Percentiles rank a stretch among this genome's conserved stretches.
Conservation (phyloP, 495 filamentous ascomycete genomes). For the Penicillium bovifimosum region DNA sequence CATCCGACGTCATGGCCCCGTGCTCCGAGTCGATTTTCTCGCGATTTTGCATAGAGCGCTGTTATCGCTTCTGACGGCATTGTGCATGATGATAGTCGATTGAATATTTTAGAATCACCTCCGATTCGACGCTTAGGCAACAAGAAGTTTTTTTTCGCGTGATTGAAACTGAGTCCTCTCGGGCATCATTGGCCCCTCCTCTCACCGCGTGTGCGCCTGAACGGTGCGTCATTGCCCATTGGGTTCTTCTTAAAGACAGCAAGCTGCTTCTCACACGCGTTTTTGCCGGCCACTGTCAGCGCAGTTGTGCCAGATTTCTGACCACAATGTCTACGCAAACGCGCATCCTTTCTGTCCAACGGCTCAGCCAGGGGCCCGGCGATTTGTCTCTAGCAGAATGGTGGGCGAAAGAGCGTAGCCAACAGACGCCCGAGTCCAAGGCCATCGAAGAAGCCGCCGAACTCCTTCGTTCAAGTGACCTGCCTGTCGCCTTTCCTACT, state of each 20-base stretch:
- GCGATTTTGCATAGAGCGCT: not conserved
- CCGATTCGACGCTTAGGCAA: not conserved
- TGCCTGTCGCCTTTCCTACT: slow-evolving; percentile 91
- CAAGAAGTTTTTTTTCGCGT: not conserved
- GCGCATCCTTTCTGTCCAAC: slow-evolving; percentile 39
- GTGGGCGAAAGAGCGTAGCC: slow-evolving; percentile 39
- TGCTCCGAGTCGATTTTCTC: slow-evolving; percentile 2
- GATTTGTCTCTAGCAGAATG: slow-evolving; percentile 39
- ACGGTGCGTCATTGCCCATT: slow-evolving; percentile 27
- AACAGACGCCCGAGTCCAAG: slow-evolving; percentile 32
- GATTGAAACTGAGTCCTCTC: slow-evolving; percentile 12
- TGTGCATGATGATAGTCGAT: slow-evolving; percentile 14
- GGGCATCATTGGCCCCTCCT: slow-evolving; percentile 11
- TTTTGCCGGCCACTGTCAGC: slow-evolving; percentile 32
- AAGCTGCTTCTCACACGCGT: slow-evolving; percentile 33
- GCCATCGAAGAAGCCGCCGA: slow-evolving; percentile 51
- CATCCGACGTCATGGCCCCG: slow-evolving; percentile 28
- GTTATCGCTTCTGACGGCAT: slow-evolving; percentile 3
- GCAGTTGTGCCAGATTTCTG: slow-evolving; percentile 28
- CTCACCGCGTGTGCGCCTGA: slow-evolving; percentile 14
- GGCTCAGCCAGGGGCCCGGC: slow-evolving; percentile 37
- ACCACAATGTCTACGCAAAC: slow-evolving; percentile 25
- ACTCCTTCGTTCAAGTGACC: slow-evolving; percentile 55
- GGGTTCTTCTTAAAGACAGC: slow-evolving; percentile 8
- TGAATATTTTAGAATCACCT: slow-evolving; percentile 2